Evolutionary conservation across 441 rosid genomes (phyloP).

Genomic region (Monsonia emarginata): DNA sequence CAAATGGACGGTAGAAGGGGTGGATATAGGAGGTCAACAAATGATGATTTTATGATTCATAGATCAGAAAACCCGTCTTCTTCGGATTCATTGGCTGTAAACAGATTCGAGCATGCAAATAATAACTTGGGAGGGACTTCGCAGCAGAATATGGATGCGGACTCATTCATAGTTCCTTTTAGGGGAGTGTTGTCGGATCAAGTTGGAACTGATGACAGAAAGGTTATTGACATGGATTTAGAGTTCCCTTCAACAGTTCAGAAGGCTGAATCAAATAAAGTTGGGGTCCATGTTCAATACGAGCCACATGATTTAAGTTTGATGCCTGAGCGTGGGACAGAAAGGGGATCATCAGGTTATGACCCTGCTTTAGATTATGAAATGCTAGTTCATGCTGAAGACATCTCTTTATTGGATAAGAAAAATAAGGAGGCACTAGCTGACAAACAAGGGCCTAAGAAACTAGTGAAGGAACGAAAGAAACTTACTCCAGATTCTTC

Average conservation of each 20-base stretch:
- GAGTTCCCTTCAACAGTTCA: conserved; percentile 44
- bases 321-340: conserved; percentile 62
- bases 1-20: conserved; percentile 35
- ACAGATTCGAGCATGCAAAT: conserved; percentile 45
- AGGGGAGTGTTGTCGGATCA: conserved; percentile 36
- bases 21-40: conserved; percentile 27
- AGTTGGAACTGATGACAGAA: conserved; percentile 35
- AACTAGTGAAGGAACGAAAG: conserved; percentile 48
- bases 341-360: conserved; percentile 45
- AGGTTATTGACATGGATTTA: conserved; percentile 48
- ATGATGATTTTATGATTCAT: conserved; percentile 47
- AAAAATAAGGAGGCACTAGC: conserved; percentile 29
- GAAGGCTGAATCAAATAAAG: conserved; percentile 30
- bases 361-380: conserved; percentile 80
- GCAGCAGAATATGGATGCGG: conserved; percentile 45
- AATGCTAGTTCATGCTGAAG: conserved; percentile 33
- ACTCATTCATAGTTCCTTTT: conserved; percentile 63
- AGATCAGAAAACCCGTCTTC: conserved; percentile 29
- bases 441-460: conserved; percentile 43
- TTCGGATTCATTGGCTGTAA: conserved; percentile 40
- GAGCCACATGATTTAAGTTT: conserved; percentile 73
- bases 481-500: conserved; percentile 37
- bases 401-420: conserved; percentile 29
- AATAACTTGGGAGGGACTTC: conserved; percentile 34
- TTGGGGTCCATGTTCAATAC: conserved; percentile 37